A percentile compares a stretch with the other conserved stretches of the same genome.
phyloP scores from a whole-genome alignment of 2,329 filamentous ascomycete species.

The Westerdykella aurantiaca region DNA sequence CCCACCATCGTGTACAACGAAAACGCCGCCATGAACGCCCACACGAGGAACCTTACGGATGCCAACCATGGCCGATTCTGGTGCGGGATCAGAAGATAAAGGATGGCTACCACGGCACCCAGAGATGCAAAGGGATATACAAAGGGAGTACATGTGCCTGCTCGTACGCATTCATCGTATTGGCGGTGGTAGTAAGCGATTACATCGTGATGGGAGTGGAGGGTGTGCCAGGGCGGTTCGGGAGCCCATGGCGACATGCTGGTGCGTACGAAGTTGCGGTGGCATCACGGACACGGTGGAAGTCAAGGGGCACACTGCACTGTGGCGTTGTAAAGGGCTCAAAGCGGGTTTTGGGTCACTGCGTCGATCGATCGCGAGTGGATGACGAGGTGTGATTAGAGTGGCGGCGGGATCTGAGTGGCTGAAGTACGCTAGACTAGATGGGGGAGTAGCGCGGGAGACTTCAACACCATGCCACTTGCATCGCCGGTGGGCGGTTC shows the following conservation, averaged over 20 bases:
- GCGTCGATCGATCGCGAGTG: too few species aligned
- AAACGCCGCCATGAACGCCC: constrained; percentile 40
- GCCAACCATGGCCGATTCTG: constrained; percentile 35
- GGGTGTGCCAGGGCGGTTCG: neutral
- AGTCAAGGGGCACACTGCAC: neutral
- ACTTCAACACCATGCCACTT: constrained; percentile 34
- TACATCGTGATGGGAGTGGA: constrained; percentile 27
- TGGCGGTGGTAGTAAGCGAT: constrained; percentile 34
- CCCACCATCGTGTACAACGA: constrained; percentile 41
- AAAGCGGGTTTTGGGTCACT: too few species aligned
- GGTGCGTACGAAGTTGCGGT: neutral
- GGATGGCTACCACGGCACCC: constrained; percentile 39
- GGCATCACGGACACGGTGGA: neutral
- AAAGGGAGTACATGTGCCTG: constrained; percentile 40
- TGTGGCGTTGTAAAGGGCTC: too few species aligned
- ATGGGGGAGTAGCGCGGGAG: constrained; percentile 3
- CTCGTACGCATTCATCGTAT: constrained; percentile 37
- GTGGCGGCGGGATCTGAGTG: neutral
- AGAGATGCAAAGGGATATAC: constrained; percentile 41
- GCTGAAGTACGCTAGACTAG: constrained; percentile 11
- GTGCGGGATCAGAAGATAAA: constrained; percentile 50
- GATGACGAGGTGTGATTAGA: too few species aligned
- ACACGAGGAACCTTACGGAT: constrained; percentile 43
- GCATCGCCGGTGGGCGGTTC: constrained; percentile 14
- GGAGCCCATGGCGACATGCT: neutral